These are phyloP conservation scores for Penicillium hordei DNA, from an alignment of 2,329 filamentous ascomycete genomes.

Conservation along the genomic window DNA sequence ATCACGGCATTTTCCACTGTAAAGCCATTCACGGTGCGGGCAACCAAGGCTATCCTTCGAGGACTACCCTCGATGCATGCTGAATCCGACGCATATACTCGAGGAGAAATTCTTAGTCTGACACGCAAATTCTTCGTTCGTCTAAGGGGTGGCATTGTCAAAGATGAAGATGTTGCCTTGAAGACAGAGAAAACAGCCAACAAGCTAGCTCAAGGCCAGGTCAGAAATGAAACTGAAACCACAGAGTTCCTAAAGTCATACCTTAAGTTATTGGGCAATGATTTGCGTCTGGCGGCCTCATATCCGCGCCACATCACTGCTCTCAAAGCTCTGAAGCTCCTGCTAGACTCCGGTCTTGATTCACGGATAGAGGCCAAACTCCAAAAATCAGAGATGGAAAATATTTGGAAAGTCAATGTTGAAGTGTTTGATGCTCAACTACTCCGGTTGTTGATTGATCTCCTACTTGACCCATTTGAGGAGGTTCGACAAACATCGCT, in stretches of 20 bases:
- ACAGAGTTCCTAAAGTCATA: slow-evolving; percentile 71
- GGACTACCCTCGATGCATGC: slow-evolving; percentile 73
- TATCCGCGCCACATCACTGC: slow-evolving; percentile 88
- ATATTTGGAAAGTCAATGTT: slow-evolving; percentile 53
- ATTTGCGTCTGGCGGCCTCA: slow-evolving; percentile 76
- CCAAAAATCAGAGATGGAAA: slow-evolving; percentile 51
- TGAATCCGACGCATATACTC: slow-evolving; percentile 81
- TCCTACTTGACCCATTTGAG: slow-evolving; percentile 87
- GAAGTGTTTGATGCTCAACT: slow-evolving; percentile 43
- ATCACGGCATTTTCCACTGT: slow-evolving; percentile 73
- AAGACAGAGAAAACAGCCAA: slow-evolving; percentile 11
- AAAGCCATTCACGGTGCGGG: slow-evolving; percentile 64
- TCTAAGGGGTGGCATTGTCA: slow-evolving; percentile 63
- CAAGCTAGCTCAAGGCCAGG: slow-evolving; percentile 28
- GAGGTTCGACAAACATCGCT: slow-evolving; percentile 69
- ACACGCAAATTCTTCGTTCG: slow-evolving; percentile 75
- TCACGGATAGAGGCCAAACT: slow-evolving; percentile 41
- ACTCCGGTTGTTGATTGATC: slow-evolving; percentile 66
- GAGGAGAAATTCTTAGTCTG: slow-evolving; percentile 74
- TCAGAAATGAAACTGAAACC: slow-evolving; percentile 53
- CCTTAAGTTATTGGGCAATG: slow-evolving; percentile 66
- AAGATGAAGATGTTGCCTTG: slow-evolving; percentile 30
- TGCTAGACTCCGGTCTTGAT: slow-evolving; percentile 71
- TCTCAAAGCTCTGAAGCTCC: slow-evolving; percentile 66
- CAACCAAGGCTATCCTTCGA: slow-evolving; percentile 62